Evolutionary conservation across 179 eudicot species (phyloP).

Genomic region (Spergularia azorica): DNA sequence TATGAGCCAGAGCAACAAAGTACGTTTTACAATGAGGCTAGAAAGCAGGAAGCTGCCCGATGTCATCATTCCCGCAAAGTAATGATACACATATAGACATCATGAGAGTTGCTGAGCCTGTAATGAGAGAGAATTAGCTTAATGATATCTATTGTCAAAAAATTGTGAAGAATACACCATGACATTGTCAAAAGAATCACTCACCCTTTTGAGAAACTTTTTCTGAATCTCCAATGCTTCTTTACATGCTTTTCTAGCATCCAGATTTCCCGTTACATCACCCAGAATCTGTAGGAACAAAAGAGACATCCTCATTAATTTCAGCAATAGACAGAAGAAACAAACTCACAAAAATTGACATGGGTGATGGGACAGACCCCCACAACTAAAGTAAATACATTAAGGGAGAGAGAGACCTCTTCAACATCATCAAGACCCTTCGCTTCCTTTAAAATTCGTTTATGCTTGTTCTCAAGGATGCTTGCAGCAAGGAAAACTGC

Average conservation of each 20-base stretch:
- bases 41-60: neutral
- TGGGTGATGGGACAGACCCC: too few species aligned
- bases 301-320: neutral
- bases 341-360: neutral
- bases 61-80: neutral
- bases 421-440: conserved; percentile 53
- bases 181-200: neutral
- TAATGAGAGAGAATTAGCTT: neutral
- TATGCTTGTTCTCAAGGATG: conserved; percentile 53
- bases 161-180: neutral
- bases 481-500: conserved; percentile 57
- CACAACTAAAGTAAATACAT: too few species aligned
- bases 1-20: neutral
- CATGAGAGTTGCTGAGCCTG: conserved; percentile 35
- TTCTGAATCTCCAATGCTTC: conserved; percentile 47
- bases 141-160: neutral
- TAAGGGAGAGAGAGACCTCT: conserved; percentile 34
- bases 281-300: conserved; percentile 40
- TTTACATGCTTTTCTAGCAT: conserved; percentile 49
- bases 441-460: conserved; percentile 45
- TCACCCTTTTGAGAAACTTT: conserved; percentile 45
- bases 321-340: neutral
- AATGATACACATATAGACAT: conserved; percentile 5
- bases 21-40: neutral
- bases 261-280: conserved; percentile 46